Conservation (phyloP, 164 flowering plant species). For the Aristolochia contorta region DNA sequence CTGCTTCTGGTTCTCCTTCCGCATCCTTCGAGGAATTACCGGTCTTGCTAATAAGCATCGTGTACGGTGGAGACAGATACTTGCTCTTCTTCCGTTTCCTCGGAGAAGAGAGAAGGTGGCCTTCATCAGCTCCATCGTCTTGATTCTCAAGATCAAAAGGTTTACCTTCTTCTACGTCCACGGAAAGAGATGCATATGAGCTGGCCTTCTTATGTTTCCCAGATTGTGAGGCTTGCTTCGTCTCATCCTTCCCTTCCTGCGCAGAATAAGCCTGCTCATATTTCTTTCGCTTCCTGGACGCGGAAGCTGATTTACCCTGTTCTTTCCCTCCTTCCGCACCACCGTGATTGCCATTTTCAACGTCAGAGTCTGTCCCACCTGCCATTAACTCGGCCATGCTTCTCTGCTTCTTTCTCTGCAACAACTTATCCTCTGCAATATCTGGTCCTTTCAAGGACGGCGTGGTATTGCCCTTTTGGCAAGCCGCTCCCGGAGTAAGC, state of each 20-base stretch:
- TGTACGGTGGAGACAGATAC: conserved; percentile 69
- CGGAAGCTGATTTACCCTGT: neutral
- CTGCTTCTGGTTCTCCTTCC: neutral
- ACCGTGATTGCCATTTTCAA: conserved; percentile 6
- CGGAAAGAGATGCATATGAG: conserved; percentile 11
- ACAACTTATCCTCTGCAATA: conserved; percentile 13
- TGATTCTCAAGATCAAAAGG: conserved; percentile 7
- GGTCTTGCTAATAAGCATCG: conserved; percentile 12
- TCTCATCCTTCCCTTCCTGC: too few species aligned
- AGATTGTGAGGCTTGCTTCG: conserved; percentile 1
- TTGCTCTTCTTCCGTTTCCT: conserved; percentile 81
- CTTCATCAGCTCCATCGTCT: conserved; percentile 15
- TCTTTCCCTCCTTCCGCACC: conserved; percentile 12
- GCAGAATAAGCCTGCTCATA: neutral
- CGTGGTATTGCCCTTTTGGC: conserved; percentile 1
- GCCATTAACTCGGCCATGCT: conserved; percentile 21
- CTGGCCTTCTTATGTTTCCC: conserved; percentile 7
- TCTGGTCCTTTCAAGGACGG: conserved; percentile 10
- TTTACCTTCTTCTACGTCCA: conserved; percentile 7
- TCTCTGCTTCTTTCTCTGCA: conserved; percentile 37
- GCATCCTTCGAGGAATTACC: neutral
- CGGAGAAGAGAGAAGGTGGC: conserved; percentile 21
- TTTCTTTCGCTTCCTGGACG: neutral
- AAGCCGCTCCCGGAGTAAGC: conserved; percentile 16
- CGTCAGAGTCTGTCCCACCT: conserved; percentile 8